Percentiles rank a stretch among this genome's conserved stretches.
Conservation (phyloP, 2,329 filamentous ascomycete genomes). For the Diaporthe citriasiana region DNA sequence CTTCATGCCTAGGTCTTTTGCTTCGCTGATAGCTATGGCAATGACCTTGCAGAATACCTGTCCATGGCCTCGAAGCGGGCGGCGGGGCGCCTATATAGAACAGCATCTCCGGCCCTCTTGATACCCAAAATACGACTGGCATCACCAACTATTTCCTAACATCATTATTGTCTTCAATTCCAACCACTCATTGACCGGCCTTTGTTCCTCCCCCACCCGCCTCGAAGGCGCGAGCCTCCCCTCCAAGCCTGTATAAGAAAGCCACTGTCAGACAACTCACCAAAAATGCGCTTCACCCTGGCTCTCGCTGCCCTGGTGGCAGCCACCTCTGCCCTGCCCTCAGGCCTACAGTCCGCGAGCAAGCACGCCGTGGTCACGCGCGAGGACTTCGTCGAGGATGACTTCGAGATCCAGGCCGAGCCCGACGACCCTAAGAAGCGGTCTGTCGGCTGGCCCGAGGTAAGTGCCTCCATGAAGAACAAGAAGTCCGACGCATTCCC, state of each 20-base stretch:
- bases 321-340: constrained; percentile 13
- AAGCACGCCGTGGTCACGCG: not conserved
- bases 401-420: constrained; percentile 17
- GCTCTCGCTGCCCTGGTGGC: constrained; percentile 22
- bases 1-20: not conserved
- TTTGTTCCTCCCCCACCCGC: not conserved
- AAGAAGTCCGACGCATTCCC: too few relatives aligned
- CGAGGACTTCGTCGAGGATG: constrained; percentile 17
- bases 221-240: not conserved
- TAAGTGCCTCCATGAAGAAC: not conserved
- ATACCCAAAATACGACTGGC: too few relatives aligned
- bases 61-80: not conserved
- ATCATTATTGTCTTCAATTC: not conserved
- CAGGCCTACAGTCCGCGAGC: not conserved
- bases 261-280: not conserved
- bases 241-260: not conserved
- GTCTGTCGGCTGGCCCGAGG: constrained; percentile 16
- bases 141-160: not conserved
- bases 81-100: not conserved
- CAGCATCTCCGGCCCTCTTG: not conserved
- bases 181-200: not conserved
- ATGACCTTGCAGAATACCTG: not conserved
- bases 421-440: not conserved
- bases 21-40: not conserved
- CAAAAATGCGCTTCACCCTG: not conserved